phyloP scores from a whole-genome alignment of 768 basidiomycete species.

The Suillus variegatus region DNA sequence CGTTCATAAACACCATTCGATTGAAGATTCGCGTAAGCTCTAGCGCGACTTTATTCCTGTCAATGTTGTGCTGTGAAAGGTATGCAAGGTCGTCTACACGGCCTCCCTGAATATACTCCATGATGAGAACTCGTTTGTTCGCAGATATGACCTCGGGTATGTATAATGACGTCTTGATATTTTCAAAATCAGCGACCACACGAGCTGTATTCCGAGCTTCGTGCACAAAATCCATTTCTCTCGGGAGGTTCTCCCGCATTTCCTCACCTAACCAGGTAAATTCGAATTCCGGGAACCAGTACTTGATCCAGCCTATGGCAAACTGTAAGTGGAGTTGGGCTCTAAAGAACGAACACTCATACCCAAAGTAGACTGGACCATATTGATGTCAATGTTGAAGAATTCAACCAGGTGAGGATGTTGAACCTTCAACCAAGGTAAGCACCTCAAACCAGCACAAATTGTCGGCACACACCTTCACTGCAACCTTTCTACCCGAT shows the following conservation, averaged over 20 bases:
- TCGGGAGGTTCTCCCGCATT: conserved; percentile 89
- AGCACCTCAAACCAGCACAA: conserved; percentile 8
- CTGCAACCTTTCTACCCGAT: conserved; percentile 78
- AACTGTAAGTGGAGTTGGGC: neutral
- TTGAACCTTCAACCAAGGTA: conserved; percentile 55
- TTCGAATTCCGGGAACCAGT: conserved; percentile 95
- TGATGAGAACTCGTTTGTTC: conserved; percentile 82
- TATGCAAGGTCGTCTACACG: conserved; percentile 88
- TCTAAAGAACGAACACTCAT: conserved; percentile 15
- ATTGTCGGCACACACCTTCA: conserved; percentile 57
- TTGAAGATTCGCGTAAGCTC: conserved; percentile 91
- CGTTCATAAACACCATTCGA: conserved; percentile 94
- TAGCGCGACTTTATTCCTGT: conserved; percentile 90
- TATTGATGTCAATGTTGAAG: conserved; percentile 86
- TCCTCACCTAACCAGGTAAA: conserved; percentile 93
- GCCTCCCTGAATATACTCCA: conserved; percentile 93
- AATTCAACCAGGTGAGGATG: conserved; percentile 95
- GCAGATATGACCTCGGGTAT: conserved; percentile 83
- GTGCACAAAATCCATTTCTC: conserved; percentile 93
- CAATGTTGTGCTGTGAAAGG: conserved; percentile 78
- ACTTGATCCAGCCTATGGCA: conserved; percentile 75
- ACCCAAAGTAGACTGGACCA: conserved; percentile 77
- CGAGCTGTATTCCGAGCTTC: conserved; percentile 87
- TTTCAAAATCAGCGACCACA: conserved; percentile 67
- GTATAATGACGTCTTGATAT: conserved; percentile 78